Base-by-base conservation (phyloP, 1,284 basidiomycete genomes). In the Leccinum variabile region DNA sequence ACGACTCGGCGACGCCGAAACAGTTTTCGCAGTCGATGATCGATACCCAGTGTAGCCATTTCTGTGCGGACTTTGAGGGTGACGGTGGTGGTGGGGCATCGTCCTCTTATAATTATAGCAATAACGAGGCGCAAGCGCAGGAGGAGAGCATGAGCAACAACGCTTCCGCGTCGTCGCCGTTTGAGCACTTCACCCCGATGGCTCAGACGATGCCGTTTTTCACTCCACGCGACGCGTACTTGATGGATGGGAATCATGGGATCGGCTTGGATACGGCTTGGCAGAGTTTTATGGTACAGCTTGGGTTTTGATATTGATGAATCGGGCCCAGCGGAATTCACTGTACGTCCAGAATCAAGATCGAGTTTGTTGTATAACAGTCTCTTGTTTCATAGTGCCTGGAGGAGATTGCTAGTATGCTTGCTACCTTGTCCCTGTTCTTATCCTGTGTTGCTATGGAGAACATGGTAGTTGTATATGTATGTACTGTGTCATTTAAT, bases 261-360 rank as follows among this genome's bases (percentile, higher is more conserved):
- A 70, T 79, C 1, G 75, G 80, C 56, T 67, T 88, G 61, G 86
- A 89, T 68, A 75, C 84, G 30, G 82, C 84, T 0, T 89, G 87
- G 87, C 82, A 85, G 70, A 82, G 79, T 64, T 87, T 89, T 60
- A 83, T 87, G 52, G 85, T 88, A 70, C 87, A 89, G 68, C 77
- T 89, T 57, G 87, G 87, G 1, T 89, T 88, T 68, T 85, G 56
- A 68, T 49, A 4, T 49, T 49, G 11, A 49, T 22, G 18, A 5
- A 49, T 22, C 2, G 18, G 22, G 6, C 46, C 22, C 18, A 22
- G 46, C 18, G 11, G 46, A 49, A 49, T 49, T 22, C 18, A 11
- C 18, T 13, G 44, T 22, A 46, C 6, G 18, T 46, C 11, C 6
- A 22, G 11, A 22, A 22, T 22, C 22, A 22, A 22, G 22, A 13